A percentile compares a stretch with the other conserved stretches of the same genome.
phyloP scores from a whole-genome alignment of 345 rosid species.

The Passiflora organensis region DNA sequence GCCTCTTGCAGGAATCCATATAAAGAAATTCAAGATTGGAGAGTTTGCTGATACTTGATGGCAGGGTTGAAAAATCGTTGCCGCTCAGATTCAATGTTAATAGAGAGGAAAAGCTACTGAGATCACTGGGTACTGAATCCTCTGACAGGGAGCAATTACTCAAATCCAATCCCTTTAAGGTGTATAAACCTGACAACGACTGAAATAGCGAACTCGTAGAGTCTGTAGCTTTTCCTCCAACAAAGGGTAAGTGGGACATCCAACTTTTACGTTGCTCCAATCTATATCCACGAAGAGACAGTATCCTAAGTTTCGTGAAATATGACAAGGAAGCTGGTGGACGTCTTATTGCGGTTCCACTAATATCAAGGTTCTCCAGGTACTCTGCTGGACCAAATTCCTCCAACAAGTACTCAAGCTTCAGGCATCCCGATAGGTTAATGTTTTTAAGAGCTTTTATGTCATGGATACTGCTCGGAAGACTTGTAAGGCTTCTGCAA shows the following conservation, averaged over 20 bases:
- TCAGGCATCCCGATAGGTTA: slow-evolving; percentile 5
- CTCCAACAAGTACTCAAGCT: slow-evolving; percentile 5
- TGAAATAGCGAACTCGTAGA: not conserved
- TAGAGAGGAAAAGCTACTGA: slow-evolving; percentile 6
- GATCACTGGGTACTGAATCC: not conserved
- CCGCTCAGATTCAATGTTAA: slow-evolving; percentile 1
- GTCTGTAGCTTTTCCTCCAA: not conserved
- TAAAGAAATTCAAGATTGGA: not conserved
- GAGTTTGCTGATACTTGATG: slow-evolving; percentile 5
- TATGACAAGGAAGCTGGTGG: not conserved
- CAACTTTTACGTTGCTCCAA: not conserved
- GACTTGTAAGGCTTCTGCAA: slow-evolving; percentile 16
- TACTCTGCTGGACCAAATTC: not conserved
- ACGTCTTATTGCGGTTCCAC: slow-evolving; percentile 8
- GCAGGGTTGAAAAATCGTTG: slow-evolving; percentile 1
- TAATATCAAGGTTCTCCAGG: slow-evolving; percentile 6
- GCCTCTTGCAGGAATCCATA: slow-evolving; percentile 16
- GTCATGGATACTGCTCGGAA: slow-evolving; percentile 6
- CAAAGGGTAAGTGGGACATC: not conserved
- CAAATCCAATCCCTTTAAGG: slow-evolving; percentile 1
- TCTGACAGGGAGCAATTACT: slow-evolving; percentile 7
- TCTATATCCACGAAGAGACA: slow-evolving; percentile 9
- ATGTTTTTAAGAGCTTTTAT: slow-evolving; percentile 7
- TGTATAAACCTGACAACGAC: slow-evolving; percentile 16
- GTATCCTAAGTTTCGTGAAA: slow-evolving; percentile 7